phyloP scores from a whole-genome alignment of 345 rosid species.

The Durio zibethinus region DNA sequence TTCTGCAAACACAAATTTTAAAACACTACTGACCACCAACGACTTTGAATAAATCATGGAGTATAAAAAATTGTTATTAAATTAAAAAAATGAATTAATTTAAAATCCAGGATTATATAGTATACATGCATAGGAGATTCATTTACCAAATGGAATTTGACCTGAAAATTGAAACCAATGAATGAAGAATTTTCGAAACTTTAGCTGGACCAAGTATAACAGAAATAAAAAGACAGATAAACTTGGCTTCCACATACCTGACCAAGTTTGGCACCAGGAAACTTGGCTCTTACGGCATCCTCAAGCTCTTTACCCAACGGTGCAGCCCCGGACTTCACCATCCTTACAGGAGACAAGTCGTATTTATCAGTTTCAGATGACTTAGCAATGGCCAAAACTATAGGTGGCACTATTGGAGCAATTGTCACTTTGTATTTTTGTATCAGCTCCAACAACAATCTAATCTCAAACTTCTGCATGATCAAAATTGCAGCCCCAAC shows the following conservation, averaged over 20 bases:
- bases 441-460: constrained; percentile 47
- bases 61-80: not conserved
- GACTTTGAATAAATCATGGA: not conserved
- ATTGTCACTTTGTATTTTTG: constrained; percentile 65
- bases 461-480: constrained; percentile 78
- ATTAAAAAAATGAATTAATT: too few species aligned
- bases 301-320: constrained; percentile 92
- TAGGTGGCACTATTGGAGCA: constrained; percentile 81
- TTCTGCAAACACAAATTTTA: not conserved
- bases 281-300: constrained; percentile 61
- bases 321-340: constrained; percentile 77
- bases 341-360: constrained; percentile 66
- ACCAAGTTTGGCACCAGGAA: constrained; percentile 77
- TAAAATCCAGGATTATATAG: not conserved
- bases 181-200: not conserved
- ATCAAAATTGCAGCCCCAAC: constrained; percentile 80
- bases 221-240: not conserved
- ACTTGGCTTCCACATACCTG: constrained; percentile 48
- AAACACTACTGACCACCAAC: not conserved
- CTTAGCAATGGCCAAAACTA: constrained; percentile 68
- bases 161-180: not conserved
- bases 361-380: constrained; percentile 51
- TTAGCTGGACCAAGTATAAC: not conserved
- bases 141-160: not conserved
- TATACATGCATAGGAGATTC: not conserved